These are phyloP conservation scores for Avena atlantica DNA, from an alignment of 176 grass and related monocot species.

Conservation along the genomic window DNA sequence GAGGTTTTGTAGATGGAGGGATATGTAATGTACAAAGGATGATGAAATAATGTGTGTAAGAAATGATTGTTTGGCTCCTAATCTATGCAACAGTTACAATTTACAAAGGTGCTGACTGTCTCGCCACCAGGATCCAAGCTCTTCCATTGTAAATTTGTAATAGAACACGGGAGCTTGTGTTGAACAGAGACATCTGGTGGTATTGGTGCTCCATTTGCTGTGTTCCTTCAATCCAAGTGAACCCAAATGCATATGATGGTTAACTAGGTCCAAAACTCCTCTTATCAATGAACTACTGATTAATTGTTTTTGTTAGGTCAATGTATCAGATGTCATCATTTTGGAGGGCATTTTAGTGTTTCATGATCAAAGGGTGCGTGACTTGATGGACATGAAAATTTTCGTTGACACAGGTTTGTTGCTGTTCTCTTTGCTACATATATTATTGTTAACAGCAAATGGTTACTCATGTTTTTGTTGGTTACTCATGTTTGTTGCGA, in stretches of 20 bases:
- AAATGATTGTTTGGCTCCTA: conserved; percentile 1
- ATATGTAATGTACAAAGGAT: neutral
- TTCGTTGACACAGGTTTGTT: conserved; percentile 94
- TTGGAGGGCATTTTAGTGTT: conserved; percentile 95
- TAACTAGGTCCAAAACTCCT: conserved; percentile 33
- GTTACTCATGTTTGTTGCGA: conserved; percentile 34
- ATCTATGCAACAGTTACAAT: neutral
- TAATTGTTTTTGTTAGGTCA: conserved; percentile 70
- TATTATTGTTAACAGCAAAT: neutral
- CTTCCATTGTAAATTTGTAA: neutral
- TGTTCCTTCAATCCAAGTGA: neutral
- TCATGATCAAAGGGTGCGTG: conserved; percentile 83
- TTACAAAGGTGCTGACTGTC: neutral
- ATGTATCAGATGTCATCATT: conserved; percentile 97
- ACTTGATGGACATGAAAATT: conserved; percentile 98
- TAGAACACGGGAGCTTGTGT: neutral
- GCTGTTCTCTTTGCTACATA: conserved; percentile 38
- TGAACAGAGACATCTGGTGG: neutral
- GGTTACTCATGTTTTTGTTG: neutral
- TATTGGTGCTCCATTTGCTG: conserved; percentile 17
- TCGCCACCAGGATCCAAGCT: neutral
- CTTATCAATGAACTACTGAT: neutral
- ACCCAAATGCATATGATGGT: conserved; percentile 18
- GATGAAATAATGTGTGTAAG: neutral
- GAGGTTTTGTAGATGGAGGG: neutral